phyloP scores from a whole-genome alignment of 768 basidiomycete species.

The Suillus lakei region DNA sequence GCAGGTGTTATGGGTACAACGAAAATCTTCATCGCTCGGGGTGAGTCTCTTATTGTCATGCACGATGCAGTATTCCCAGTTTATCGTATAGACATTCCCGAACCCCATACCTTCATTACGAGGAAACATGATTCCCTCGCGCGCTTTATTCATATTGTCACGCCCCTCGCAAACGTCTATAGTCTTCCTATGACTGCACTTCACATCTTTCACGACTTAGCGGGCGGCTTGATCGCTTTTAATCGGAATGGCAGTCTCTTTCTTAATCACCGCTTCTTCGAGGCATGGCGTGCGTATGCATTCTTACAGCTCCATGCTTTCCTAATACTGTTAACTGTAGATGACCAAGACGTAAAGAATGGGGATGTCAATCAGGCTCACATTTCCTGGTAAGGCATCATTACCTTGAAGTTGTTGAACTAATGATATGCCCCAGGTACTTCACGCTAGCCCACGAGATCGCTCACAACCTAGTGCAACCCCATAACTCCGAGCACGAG shows the following conservation, averaged over 20 bases:
- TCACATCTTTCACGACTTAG: conserved; percentile 85
- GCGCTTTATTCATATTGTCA: conserved; percentile 75
- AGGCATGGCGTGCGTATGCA: conserved; percentile 80
- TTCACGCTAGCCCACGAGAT: conserved; percentile 93
- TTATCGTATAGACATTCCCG: conserved; percentile 56
- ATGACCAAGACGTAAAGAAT: conserved; percentile 66
- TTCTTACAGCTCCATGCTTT: background rate
- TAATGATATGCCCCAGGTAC: conserved; percentile 56
- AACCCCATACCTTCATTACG: conserved; percentile 52
- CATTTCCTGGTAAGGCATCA: conserved; percentile 70
- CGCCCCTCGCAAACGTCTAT: conserved; percentile 71
- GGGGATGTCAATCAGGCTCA: conserved; percentile 66
- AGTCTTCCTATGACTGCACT: conserved; percentile 72
- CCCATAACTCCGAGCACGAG: conserved; percentile 91
- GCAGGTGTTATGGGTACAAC: conserved; percentile 64
- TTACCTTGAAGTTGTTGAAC: background rate
- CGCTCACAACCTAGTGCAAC: conserved; percentile 86
- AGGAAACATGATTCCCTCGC: conserved; percentile 61
- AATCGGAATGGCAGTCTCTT: conserved; percentile 90
- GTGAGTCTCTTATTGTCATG: conserved; percentile 37
- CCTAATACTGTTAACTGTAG: conserved; percentile 40
- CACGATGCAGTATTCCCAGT: conserved; percentile 11
- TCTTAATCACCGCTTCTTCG: conserved; percentile 84
- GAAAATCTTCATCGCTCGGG: conserved; percentile 67
- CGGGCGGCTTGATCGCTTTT: conserved; percentile 89